Conservation (phyloP, 2,329 filamentous ascomycete genomes). For the Neofusicoccum ribis region DNA sequence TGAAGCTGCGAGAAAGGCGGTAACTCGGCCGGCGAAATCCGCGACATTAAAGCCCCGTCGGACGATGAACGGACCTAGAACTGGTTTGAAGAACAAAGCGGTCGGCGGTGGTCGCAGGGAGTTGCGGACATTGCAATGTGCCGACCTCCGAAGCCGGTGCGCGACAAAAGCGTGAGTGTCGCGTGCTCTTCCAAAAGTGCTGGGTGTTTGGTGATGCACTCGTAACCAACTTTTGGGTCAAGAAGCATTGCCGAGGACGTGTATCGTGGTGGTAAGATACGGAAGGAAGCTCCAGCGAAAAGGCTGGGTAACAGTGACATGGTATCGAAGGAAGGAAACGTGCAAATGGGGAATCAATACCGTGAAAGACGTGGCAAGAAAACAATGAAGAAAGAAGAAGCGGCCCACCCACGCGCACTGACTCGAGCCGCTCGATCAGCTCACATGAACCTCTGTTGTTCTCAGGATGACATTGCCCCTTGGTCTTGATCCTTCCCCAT, state of each 20-base stretch:
- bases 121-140: not conserved
- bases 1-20: not conserved
- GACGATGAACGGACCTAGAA: not conserved
- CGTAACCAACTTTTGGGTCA: not conserved
- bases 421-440: not conserved
- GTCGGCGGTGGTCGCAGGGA: not conserved
- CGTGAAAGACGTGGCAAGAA: not conserved
- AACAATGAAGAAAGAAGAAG: not conserved
- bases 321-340: not conserved
- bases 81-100: not conserved
- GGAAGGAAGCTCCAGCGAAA: not conserved
- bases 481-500: not conserved
- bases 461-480: slow-evolving; percentile 4
- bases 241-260: not conserved
- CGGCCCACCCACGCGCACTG: not conserved
- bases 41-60: not conserved
- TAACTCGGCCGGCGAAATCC: slow-evolving; percentile 5
- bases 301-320: not conserved
- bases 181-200: not conserved
- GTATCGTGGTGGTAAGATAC: not conserved
- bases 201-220: not conserved
- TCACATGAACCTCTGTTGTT: slow-evolving; percentile 16
- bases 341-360: not conserved
- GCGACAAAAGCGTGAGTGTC: not conserved
- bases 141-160: not conserved